Evolutionary conservation across 805 yeast genomes (phyloP).

Genomic region (Pichia sporocuriosa): DNA sequence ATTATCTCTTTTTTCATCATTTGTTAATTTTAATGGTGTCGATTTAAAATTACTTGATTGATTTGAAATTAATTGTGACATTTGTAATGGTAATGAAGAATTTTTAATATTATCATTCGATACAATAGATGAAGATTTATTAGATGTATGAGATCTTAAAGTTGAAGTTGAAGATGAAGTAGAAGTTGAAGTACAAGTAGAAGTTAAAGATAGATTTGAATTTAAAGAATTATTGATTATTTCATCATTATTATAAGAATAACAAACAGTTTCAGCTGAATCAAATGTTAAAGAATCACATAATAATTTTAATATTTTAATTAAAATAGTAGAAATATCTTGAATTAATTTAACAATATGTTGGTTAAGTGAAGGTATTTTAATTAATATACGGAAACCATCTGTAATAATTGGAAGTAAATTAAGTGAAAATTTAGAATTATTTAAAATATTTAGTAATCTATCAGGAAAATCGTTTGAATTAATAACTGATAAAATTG

Average conservation of each 20-base stretch:
- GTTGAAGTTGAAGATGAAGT: not conserved
- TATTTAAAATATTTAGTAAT: slow-evolving; percentile 14
- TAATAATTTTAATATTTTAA: not conserved
- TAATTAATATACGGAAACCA: slow-evolving; percentile 20
- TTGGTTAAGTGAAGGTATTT: slow-evolving; percentile 18
- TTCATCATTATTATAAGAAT: too few species aligned
- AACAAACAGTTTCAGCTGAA: too few species aligned
- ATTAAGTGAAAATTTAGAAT: slow-evolving; percentile 12
- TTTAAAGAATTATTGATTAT: not conserved
- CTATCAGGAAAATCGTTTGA: slow-evolving; percentile 14
- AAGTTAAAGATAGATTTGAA: not conserved
- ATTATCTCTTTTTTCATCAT: too few species aligned
- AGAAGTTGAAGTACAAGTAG: too few species aligned
- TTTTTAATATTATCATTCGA: not conserved
- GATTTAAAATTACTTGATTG: too few species aligned
- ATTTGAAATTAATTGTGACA: not conserved
- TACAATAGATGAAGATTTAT: slow-evolving; percentile 4
- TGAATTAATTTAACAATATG: slow-evolving; percentile 16
- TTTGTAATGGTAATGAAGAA: too few species aligned
- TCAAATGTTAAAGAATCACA: slow-evolving; percentile 1
- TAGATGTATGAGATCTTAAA: not conserved
- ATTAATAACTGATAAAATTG: slow-evolving; percentile 21
- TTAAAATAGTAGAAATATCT: slow-evolving; percentile 17
- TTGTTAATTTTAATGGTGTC: too few species aligned
- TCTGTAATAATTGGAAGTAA: slow-evolving; percentile 20